These are phyloP conservation scores for Coniosporium apollinis DNA, from an alignment of 495 filamentous ascomycete species.

Conservation along the genomic window DNA sequence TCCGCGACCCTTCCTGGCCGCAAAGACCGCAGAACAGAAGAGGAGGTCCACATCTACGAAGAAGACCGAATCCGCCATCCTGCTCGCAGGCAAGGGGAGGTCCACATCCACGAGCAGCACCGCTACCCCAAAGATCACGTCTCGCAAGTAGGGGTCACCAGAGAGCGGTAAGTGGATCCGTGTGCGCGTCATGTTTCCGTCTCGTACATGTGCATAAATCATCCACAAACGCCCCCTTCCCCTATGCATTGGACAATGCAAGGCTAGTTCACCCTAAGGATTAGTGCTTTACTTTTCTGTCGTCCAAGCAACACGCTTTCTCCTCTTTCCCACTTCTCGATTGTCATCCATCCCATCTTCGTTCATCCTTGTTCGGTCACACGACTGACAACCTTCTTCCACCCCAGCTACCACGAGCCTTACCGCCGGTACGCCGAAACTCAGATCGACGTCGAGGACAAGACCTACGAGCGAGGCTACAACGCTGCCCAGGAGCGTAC, in stretches of 20 bases:
- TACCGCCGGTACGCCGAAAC: slow-evolving; percentile 37
- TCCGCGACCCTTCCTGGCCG: slow-evolving; percentile 46
- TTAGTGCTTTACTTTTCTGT: slow-evolving; percentile 1
- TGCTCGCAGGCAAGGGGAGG: slow-evolving; percentile 33
- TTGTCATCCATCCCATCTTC: slow-evolving; percentile 6
- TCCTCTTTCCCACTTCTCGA: slow-evolving; percentile 13
- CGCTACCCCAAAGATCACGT: slow-evolving; percentile 10
- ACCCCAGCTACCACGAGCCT: slow-evolving; percentile 38
- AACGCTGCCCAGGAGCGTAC: too few relatives aligned
- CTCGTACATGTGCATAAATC: slow-evolving; percentile 6
- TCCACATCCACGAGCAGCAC: slow-evolving; percentile 20
- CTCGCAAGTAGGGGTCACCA: slow-evolving; percentile 35
- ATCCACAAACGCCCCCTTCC: slow-evolving; percentile 9
- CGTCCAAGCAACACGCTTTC: slow-evolving; percentile 11
- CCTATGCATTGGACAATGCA: too few relatives aligned
- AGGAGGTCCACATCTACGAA: slow-evolving; percentile 21
- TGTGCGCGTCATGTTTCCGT: slow-evolving; percentile 9
- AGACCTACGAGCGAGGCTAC: slow-evolving; percentile 30
- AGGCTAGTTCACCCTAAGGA: too few relatives aligned
- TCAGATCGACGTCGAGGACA: slow-evolving; percentile 47
- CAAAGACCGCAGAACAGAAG: slow-evolving; percentile 37
- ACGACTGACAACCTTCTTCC: slow-evolving; percentile 22
- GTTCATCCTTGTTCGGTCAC: slow-evolving; percentile 8
- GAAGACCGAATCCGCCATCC: slow-evolving; percentile 13
- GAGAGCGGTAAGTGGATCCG: slow-evolving; percentile 32